A percentile compares a stretch with the other conserved stretches of the same genome.
phyloP scores from a whole-genome alignment of 2,329 filamentous ascomycete genomes.

The Mycosphaerella sp. region DNA sequence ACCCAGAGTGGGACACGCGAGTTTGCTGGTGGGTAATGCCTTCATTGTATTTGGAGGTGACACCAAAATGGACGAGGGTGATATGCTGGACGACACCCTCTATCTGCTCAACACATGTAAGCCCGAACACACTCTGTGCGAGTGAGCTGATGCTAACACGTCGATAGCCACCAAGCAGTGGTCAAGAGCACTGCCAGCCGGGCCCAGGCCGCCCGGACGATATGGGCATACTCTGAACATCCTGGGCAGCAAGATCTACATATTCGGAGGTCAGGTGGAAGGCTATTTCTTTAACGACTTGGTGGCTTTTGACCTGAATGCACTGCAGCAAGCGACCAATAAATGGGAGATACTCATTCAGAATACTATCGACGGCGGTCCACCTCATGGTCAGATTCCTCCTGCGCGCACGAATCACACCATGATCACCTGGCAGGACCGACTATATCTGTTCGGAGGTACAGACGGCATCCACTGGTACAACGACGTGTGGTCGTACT shows the following conservation, averaged over 20 bases:
- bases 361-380: slow-evolving; percentile 59
- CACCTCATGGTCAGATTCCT: slow-evolving; percentile 61
- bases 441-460: slow-evolving; percentile 93
- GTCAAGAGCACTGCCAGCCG: slow-evolving; percentile 86
- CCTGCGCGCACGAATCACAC: slow-evolving; percentile 93
- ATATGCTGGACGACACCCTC: slow-evolving; percentile 86
- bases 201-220: slow-evolving; percentile 76
- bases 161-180: slow-evolving; percentile 84
- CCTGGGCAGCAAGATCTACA: slow-evolving; percentile 90
- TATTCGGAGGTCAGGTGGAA: slow-evolving; percentile 96
- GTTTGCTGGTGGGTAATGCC: slow-evolving; percentile 91
- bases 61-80: slow-evolving; percentile 90
- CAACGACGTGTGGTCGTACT: slow-evolving; percentile 98
- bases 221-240: slow-evolving; percentile 98
- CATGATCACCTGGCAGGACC: slow-evolving; percentile 85
- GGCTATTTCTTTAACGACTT: slow-evolving; percentile 98
- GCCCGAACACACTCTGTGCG: slow-evolving; percentile 35
- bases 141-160: slow-evolving; percentile 1
- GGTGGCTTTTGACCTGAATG: slow-evolving; percentile 90
- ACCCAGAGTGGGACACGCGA: slow-evolving; percentile 88
- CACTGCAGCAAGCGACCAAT: slow-evolving; percentile 82
- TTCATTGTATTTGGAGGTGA: slow-evolving; percentile 99
- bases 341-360: slow-evolving; percentile 89
- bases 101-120: slow-evolving; percentile 96
- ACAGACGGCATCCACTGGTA: slow-evolving; percentile 97